Conservation (phyloP, 225 moss, liverwort and hornwort species). For the Marchantia polymorpha region DNA sequence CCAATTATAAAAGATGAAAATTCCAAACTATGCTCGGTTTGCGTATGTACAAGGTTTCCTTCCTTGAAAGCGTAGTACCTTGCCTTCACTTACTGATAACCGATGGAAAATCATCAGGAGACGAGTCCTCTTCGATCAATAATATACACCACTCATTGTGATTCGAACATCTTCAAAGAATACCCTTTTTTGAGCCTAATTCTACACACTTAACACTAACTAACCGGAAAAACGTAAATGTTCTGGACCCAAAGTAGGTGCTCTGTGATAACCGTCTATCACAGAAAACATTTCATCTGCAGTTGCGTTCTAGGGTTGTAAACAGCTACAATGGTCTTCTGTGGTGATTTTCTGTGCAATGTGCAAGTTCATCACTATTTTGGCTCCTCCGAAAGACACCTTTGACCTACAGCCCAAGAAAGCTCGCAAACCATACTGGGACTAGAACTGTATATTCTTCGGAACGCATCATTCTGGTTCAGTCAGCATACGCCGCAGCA, state of each 20-base stretch:
- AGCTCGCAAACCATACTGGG: background rate
- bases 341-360: background rate
- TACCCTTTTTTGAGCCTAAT: background rate
- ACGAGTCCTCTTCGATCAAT: background rate
- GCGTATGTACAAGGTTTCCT: too few species aligned
- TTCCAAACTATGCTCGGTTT: too few species aligned
- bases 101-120: too few species aligned
- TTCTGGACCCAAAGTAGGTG: background rate
- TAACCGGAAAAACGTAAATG: background rate
- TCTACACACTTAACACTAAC: slow-evolving; percentile 6
- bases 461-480: background rate
- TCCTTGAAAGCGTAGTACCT: too few species aligned
- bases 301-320: background rate
- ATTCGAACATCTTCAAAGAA: background rate
- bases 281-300: background rate
- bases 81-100: too few species aligned
- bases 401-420: background rate
- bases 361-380: background rate
- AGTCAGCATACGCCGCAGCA: slow-evolving; percentile 13
- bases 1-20: too few species aligned
- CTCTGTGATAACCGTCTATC: background rate
- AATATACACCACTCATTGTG: slow-evolving; percentile 1
- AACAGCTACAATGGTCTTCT: background rate
- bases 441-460: background rate
- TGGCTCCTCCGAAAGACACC: background rate